A percentile compares a stretch with the other conserved stretches of the same genome.
phyloP scores from a whole-genome alignment of 352 stramenopile genomes.

The Pythium scleroteichum region DNA sequence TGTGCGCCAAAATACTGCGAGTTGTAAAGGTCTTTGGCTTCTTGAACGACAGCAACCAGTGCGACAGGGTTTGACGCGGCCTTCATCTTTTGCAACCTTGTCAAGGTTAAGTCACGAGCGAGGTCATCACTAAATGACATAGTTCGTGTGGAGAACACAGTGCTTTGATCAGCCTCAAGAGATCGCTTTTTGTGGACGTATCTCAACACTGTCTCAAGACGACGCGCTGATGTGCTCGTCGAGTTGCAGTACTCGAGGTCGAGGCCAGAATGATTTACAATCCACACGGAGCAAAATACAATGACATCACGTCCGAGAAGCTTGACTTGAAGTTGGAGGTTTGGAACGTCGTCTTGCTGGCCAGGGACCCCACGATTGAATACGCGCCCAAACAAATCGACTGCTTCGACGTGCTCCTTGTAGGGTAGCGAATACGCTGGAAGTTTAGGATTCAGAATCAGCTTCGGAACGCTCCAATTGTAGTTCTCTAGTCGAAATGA shows the following conservation, averaged over 20 bases:
- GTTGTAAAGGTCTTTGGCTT: constrained; percentile 82
- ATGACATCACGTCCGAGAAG: constrained; percentile 74
- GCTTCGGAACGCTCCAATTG: constrained; percentile 79
- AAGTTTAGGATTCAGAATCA: constrained; percentile 78
- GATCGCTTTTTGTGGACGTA: constrained; percentile 70
- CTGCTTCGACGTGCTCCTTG: constrained; percentile 73
- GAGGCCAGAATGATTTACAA: constrained; percentile 86
- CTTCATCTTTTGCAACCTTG: constrained; percentile 74
- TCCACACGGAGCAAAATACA: constrained; percentile 88
- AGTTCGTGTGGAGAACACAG: constrained; percentile 62
- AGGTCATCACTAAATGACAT: constrained; percentile 61
- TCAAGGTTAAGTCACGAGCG: constrained; percentile 50
- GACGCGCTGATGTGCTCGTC: constrained; percentile 65
- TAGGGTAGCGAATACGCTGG: constrained; percentile 71
- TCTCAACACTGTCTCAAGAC: constrained; percentile 64
- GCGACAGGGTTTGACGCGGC: constrained; percentile 76
- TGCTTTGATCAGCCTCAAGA: constrained; percentile 46
- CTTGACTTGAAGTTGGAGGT: constrained; percentile 85
- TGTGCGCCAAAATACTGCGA: constrained; percentile 85
- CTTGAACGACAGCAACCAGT: constrained; percentile 78
- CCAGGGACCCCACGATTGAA: constrained; percentile 70
- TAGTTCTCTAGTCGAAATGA: constrained; percentile 89
- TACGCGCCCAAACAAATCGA: constrained; percentile 63
- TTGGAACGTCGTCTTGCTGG: constrained; percentile 78
- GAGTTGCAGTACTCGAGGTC: constrained; percentile 88